phyloP scores from a whole-genome alignment of 768 basidiomycete genomes.

The Botryobasidium botryosum region DNA sequence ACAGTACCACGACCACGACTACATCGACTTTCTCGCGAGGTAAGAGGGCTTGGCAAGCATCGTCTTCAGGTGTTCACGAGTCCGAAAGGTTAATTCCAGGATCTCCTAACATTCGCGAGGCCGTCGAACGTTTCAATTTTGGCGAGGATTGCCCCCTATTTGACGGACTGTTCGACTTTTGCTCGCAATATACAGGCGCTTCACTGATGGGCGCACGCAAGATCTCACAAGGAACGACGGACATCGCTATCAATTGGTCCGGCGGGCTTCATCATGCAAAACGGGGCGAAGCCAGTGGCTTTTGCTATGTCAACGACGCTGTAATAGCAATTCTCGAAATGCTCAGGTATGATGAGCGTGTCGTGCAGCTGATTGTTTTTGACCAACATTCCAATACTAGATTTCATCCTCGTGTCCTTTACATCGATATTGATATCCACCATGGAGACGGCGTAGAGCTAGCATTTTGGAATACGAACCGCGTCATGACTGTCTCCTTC shows the following conservation, averaged over 20 bases:
- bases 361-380: constrained; percentile 10
- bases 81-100: not conserved
- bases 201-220: constrained; percentile 85
- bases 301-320: constrained; percentile 97
- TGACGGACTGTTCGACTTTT: constrained; percentile 86
- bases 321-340: constrained; percentile 89
- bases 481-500: constrained; percentile 98
- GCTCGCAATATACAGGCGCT: constrained; percentile 82
- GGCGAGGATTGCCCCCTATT: constrained; percentile 97
- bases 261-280: constrained; percentile 98
- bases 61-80: no score
- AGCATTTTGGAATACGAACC: constrained; percentile 92
- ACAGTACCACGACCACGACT: constrained; percentile 86
- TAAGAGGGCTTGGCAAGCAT: constrained; percentile 23
- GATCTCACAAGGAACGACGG: constrained; percentile 65
- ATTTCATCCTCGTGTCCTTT: constrained; percentile 83
- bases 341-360: constrained; percentile 37
- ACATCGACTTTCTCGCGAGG: constrained; percentile 90
- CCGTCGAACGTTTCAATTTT: constrained; percentile 70
- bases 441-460: constrained; percentile 98
- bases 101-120: not conserved
- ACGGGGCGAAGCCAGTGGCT: constrained; percentile 93
- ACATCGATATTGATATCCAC: constrained; percentile 98
- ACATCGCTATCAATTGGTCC: constrained; percentile 98
- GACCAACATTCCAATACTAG: constrained; percentile 24